Percentiles rank a stretch among this genome's conserved stretches.
Conservation (phyloP, 2,329 filamentous ascomycete species). For the Zymoseptoria brevis region DNA sequence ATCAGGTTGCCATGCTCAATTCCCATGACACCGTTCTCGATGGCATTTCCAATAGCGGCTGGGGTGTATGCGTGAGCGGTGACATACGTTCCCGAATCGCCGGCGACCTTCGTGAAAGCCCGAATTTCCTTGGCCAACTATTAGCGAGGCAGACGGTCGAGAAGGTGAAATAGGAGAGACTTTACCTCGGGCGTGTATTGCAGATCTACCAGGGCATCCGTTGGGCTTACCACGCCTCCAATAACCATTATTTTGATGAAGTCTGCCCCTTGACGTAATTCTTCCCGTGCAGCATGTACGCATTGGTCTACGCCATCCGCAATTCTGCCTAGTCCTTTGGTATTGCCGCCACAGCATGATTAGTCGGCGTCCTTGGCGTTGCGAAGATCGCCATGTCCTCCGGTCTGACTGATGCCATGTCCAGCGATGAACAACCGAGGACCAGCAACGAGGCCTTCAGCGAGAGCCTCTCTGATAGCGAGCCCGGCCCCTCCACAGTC, state of each 20-base stretch:
- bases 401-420: slow-evolving; percentile 49
- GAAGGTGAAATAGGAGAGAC: background rate
- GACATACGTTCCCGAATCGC: slow-evolving; percentile 45
- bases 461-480: slow-evolving; percentile 50
- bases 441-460: slow-evolving; percentile 48
- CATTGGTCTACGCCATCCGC: slow-evolving; percentile 51
- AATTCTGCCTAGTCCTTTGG: slow-evolving; percentile 37
- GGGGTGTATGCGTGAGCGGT: slow-evolving; percentile 54
- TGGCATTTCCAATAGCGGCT: slow-evolving; percentile 46
- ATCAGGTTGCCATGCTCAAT: slow-evolving; percentile 57
- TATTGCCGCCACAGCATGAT: slow-evolving; percentile 42
- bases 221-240: slow-evolving; percentile 51
- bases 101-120: slow-evolving; percentile 46
- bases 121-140: slow-evolving; percentile 38
- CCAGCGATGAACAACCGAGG: slow-evolving; percentile 50
- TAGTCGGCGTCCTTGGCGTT: slow-evolving; percentile 38
- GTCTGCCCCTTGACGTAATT: slow-evolving; percentile 49
- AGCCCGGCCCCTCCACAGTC: slow-evolving; percentile 51
- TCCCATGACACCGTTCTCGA: slow-evolving; percentile 47
- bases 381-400: slow-evolving; percentile 51
- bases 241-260: slow-evolving; percentile 56
- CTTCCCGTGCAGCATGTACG: slow-evolving; percentile 45
- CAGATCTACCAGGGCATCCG: slow-evolving; percentile 45
- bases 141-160: background rate
- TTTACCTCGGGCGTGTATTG: slow-evolving; percentile 47